Evolutionary conservation across 2,329 filamentous ascomycete species (phyloP).

Genomic region (Aspergillus puulaauensis): DNA sequence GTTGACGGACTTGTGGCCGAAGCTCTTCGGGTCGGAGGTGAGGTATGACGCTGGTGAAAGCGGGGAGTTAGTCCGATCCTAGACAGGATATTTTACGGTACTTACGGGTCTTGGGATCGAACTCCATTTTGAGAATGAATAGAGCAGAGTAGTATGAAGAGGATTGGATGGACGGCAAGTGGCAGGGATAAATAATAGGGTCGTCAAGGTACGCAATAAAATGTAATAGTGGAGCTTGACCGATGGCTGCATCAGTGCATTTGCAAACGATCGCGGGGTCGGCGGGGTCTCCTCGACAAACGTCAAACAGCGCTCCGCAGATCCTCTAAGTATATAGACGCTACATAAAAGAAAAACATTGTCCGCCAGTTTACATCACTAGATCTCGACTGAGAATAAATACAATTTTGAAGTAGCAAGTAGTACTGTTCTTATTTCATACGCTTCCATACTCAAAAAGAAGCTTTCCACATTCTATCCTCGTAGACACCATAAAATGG

Average conservation of each 20-base stretch:
- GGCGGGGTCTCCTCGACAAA: background rate
- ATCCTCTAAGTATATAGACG: background rate
- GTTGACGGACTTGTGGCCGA: conserved; percentile 79
- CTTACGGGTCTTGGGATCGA: conserved; percentile 72
- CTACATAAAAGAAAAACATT: background rate
- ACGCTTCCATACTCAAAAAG: background rate
- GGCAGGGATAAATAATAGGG: background rate
- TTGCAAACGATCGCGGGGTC: conserved; percentile 5
- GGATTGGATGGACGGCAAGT: background rate
- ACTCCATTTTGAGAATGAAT: conserved; percentile 59
- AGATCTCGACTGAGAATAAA: background rate
- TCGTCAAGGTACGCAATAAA: background rate
- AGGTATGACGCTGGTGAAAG: conserved; percentile 64
- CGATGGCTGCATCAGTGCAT: background rate
- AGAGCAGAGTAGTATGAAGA: background rate
- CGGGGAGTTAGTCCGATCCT: conserved; percentile 15
- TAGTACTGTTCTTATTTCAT: background rate
- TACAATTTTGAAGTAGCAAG: background rate
- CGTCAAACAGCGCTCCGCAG: background rate
- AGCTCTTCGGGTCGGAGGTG: conserved; percentile 81
- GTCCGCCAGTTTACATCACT: background rate
- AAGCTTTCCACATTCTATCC: conserved; percentile 1
- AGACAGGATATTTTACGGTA: background rate
- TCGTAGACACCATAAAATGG: background rate
- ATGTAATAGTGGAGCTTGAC: conserved; percentile 1